These are phyloP conservation scores for Sporothrix inflata DNA, from an alignment of 2,329 filamentous ascomycete species.

Conservation along the genomic window DNA sequence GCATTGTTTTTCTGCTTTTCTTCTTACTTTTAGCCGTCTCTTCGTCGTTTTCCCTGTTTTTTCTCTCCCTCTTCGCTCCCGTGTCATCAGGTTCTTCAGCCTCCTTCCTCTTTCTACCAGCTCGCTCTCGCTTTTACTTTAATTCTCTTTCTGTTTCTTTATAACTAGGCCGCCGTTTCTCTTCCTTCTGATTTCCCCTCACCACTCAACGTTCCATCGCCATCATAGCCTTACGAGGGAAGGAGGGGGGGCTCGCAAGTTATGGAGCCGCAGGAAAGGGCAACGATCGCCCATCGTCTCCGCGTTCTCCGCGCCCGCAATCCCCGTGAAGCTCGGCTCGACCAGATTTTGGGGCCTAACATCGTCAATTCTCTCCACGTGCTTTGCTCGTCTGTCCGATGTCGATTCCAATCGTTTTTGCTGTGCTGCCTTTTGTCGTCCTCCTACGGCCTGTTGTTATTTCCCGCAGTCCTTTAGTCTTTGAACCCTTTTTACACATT, in stretches of 20 bases:
- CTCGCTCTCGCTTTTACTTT: conserved; percentile 12
- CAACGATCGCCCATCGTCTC: conserved; percentile 7
- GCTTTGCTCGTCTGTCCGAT: neutral
- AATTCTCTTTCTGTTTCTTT: too few relatives aligned
- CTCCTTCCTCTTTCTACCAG: neutral
- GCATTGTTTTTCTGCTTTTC: neutral
- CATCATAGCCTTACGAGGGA: conserved; percentile 16
- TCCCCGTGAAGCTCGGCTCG: neutral
- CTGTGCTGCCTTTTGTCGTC: neutral
- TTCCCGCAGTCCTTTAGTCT: neutral
- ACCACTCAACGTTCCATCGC: neutral
- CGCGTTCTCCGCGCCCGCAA: conserved; percentile 9
- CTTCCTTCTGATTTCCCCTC: conserved; percentile 19
- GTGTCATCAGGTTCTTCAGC: conserved; percentile 5
- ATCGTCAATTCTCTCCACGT: neutral
- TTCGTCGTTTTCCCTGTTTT: neutral
- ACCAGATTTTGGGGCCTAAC: neutral
- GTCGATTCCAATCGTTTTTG: neutral
- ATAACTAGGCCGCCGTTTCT: too few relatives aligned
- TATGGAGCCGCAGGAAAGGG: neutral
- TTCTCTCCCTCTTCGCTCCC: neutral
- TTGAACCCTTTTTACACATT: neutral
- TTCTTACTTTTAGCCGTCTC: neutral
- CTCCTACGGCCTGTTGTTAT: neutral
- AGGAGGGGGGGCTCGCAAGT: neutral